Evolutionary conservation across 2,329 filamentous ascomycete species (phyloP).

Genomic region (Penicillium verrucosum): DNA sequence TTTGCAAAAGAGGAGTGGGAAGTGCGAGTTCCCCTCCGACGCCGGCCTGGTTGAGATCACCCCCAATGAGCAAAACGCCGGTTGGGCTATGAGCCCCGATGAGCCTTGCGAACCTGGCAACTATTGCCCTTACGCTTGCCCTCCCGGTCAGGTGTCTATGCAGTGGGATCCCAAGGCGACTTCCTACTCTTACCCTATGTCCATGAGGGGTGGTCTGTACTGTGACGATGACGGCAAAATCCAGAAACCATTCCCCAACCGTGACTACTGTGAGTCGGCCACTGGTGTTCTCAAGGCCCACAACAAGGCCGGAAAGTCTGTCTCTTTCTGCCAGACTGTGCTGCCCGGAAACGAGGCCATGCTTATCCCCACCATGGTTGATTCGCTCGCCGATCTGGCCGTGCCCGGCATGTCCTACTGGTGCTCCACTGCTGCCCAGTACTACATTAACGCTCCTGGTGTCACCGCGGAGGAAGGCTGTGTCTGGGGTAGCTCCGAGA

Average conservation of each 20-base stretch:
- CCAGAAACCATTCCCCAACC: constrained; percentile 64
- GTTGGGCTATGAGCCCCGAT: constrained; percentile 78
- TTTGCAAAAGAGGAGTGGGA: constrained; percentile 53
- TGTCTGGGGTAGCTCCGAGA: constrained; percentile 64
- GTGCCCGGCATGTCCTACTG: constrained; percentile 70
- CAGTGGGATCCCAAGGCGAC: constrained; percentile 73
- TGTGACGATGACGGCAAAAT: constrained; percentile 66
- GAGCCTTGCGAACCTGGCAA: constrained; percentile 63
- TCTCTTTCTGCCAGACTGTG: constrained; percentile 77
- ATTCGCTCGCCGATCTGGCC: constrained; percentile 57
- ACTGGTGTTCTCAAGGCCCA: constrained; percentile 62
- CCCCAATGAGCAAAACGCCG: constrained; percentile 62
- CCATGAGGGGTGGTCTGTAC: constrained; percentile 73
- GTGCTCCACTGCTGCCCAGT: constrained; percentile 71
- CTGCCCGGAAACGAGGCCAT: constrained; percentile 77
- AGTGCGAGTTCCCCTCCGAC: constrained; percentile 65
- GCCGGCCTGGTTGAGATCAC: constrained; percentile 67
- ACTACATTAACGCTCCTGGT: constrained; percentile 75
- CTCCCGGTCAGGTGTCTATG: constrained; percentile 69
- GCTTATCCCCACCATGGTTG: constrained; percentile 73
- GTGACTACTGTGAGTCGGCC: constrained; percentile 68
- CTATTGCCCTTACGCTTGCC: constrained; percentile 76
- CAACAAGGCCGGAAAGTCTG: constrained; percentile 61
- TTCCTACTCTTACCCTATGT: constrained; percentile 64
- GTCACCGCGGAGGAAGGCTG: constrained; percentile 59